Percentiles rank a stretch among this genome's conserved stretches.
Evolutionary conservation across 2,329 filamentous ascomycete genomes (phyloP).

Genomic region (Fusarium nisikadoi): DNA sequence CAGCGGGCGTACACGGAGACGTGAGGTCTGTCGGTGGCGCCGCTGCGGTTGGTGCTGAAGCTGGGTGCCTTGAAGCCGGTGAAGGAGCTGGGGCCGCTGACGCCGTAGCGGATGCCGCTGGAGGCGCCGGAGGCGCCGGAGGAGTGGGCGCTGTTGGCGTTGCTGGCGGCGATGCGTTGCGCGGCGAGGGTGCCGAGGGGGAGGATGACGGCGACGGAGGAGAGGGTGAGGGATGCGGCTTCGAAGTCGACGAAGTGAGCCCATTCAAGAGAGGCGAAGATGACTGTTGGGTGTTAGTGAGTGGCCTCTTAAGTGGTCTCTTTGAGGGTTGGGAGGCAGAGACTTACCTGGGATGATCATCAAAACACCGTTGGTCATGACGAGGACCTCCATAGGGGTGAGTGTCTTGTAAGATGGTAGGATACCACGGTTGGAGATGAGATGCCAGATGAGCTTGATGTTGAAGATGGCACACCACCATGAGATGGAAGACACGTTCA

Average conservation of each 20-base stretch:
- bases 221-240: slow-evolving; percentile 60
- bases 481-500: slow-evolving; percentile 55
- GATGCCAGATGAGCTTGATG: slow-evolving; percentile 60
- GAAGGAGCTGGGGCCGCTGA: slow-evolving; percentile 24
- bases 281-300: slow-evolving; percentile 49
- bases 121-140: slow-evolving; percentile 31
- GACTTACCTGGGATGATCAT: slow-evolving; percentile 66
- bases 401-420: slow-evolving; percentile 56
- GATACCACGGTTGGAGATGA: slow-evolving; percentile 59
- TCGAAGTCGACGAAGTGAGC: slow-evolving; percentile 57
- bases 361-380: slow-evolving; percentile 65
- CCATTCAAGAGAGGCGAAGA: slow-evolving; percentile 63
- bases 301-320: background rate
- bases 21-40: slow-evolving; percentile 25
- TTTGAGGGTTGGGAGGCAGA: background rate
- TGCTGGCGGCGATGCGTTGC: slow-evolving; percentile 53
- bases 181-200: slow-evolving; percentile 64
- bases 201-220: slow-evolving; percentile 62
- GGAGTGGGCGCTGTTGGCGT: slow-evolving; percentile 33
- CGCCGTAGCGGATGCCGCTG: slow-evolving; percentile 28
- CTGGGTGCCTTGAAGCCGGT: slow-evolving; percentile 40
- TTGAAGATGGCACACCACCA: slow-evolving; percentile 69
- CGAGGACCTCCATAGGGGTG: slow-evolving; percentile 64
- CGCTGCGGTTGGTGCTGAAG: slow-evolving; percentile 29
- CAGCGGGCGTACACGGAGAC: slow-evolving; percentile 43